Evolutionary conservation across 225 moss, liverwort and hornwort species (phyloP).

Genomic region (Neckera pumila): DNA sequence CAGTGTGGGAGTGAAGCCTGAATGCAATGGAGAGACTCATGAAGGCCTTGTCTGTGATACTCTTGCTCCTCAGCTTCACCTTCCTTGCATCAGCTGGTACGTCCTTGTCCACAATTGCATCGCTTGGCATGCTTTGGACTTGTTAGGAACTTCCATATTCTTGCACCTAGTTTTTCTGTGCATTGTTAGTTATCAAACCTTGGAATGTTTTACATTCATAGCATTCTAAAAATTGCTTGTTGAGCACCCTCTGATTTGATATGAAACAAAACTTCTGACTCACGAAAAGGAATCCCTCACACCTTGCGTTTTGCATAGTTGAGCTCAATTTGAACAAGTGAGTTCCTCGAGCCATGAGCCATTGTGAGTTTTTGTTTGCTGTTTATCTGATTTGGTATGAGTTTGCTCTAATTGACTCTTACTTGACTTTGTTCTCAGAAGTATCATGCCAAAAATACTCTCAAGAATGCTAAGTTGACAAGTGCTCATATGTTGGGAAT

Average conservation of each 20-base stretch:
- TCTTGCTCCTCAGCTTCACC: background rate
- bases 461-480: too few species aligned
- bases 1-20: too few species aligned
- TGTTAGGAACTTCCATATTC: background rate
- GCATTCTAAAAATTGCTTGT: background rate
- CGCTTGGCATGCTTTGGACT: background rate
- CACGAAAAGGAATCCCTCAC: background rate
- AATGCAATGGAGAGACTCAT: background rate
- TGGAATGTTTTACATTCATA: background rate
- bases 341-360: accelerated
- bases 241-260: too few species aligned
- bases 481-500: background rate
- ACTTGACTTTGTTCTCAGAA: background rate
- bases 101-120: background rate
- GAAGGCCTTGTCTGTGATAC: background rate
- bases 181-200: background rate
- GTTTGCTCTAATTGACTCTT: background rate
- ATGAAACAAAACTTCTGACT: background rate
- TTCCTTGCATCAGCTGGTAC: background rate
- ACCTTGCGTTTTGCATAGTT: background rate
- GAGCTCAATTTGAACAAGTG: background rate
- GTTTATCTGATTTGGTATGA: background rate
- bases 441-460: background rate
- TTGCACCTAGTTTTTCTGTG: background rate
- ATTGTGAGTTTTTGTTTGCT: background rate